A percentile compares a stretch with the other conserved stretches of the same genome.
Evolutionary conservation across 345 rosid species (phyloP).

Genomic region (Mercurialis annua): DNA sequence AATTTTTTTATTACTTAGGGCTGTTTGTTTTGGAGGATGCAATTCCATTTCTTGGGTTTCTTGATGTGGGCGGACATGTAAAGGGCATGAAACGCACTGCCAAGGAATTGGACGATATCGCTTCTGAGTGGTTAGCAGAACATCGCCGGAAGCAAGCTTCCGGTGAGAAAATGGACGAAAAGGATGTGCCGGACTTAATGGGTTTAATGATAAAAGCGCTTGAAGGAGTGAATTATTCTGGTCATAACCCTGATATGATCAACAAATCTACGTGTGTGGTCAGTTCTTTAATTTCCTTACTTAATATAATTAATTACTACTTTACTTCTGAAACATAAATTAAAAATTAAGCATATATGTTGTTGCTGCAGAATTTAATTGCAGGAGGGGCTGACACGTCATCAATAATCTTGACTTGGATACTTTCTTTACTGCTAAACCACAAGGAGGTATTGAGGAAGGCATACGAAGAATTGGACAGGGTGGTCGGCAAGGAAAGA

Average conservation of each 20-base stretch:
- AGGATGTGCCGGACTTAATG: constrained; percentile 22
- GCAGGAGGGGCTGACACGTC: background rate
- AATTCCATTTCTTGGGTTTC: constrained; percentile 27
- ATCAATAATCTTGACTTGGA: background rate
- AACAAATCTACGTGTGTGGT: constrained; percentile 14
- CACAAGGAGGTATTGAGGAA: background rate
- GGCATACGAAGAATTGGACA: background rate
- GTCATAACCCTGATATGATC: constrained; percentile 1
- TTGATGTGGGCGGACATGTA: constrained; percentile 31
- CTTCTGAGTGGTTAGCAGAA: constrained; percentile 27
- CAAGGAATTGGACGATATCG: constrained; percentile 15
- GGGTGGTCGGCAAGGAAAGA: background rate
- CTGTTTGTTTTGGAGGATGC: constrained; percentile 24
- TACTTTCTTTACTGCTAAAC: background rate
- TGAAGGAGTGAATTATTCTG: background rate
- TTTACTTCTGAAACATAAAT: too few species aligned
- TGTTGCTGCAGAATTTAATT: background rate
- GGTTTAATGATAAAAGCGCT: constrained; percentile 17
- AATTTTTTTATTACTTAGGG: constrained; percentile 6
- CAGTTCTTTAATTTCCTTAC: background rate
- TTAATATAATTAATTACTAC: background rate
- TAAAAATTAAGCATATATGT: background rate
- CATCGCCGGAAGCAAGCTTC: constrained; percentile 8
- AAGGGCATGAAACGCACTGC: constrained; percentile 25
- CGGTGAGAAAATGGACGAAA: background rate